Percentiles rank a stretch among this genome's conserved stretches.
These are phyloP conservation scores for Basipetospora chlamydospora DNA, from an alignment of 2,329 filamentous ascomycete genomes.

Conservation along the genomic window DNA sequence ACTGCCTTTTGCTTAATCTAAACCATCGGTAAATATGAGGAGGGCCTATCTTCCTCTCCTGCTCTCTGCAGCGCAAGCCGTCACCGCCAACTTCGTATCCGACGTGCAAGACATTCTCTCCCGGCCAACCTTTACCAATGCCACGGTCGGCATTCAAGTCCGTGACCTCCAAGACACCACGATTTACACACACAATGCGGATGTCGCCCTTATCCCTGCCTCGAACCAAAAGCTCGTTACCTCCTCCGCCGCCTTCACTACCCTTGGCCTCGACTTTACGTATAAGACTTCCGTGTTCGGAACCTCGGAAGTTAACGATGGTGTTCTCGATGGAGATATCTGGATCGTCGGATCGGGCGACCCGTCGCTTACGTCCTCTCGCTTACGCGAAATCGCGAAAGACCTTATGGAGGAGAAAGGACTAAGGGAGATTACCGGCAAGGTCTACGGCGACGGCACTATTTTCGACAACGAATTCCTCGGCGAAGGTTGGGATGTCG, in stretches of 20 bases:
- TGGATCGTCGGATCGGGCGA: conserved; percentile 7
- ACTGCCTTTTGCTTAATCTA: too few species aligned
- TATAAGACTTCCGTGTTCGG: conserved; percentile 4
- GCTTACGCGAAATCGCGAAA: conserved; percentile 1
- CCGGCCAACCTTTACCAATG: conserved; percentile 4
- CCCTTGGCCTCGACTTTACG: conserved; percentile 3
- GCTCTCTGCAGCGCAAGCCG: too few species aligned
- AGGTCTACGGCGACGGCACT: conserved; percentile 6
- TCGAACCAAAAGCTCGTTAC: conserved; percentile 7
- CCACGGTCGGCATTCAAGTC: conserved; percentile 5
- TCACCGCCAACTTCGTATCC: not conserved
- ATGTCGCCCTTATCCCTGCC: conserved; percentile 2
- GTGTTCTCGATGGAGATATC: conserved; percentile 6
- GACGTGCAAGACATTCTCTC: conserved; percentile 1
- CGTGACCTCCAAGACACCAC: not conserved
- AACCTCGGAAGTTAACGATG: not conserved
- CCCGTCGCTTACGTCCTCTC: conserved; percentile 5
- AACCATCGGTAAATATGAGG: too few species aligned
- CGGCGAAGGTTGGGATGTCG: conserved; percentile 2
- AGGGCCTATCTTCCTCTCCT: too few species aligned
- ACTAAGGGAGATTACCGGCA: conserved; percentile 5
- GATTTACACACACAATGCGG: not conserved
- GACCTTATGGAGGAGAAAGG: conserved; percentile 1
- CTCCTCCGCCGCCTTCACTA: conserved; percentile 3
- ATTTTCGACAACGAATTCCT: conserved; percentile 5